Conservation (phyloP, 345 rosid genomes). For the Jatropha curcas region DNA sequence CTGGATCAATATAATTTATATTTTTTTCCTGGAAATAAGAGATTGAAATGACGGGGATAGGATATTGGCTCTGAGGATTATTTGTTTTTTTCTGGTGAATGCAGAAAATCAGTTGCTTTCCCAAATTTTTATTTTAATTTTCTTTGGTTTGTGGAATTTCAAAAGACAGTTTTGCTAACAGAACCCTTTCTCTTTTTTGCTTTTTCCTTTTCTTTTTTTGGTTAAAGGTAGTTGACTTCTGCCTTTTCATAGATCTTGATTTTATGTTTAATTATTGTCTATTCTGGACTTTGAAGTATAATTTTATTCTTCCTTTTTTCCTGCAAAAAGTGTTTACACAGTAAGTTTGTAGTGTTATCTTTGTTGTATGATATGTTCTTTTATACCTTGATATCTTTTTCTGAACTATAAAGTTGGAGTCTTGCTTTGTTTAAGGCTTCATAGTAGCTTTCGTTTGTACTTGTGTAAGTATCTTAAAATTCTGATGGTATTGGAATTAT, state of each 20-base stretch:
- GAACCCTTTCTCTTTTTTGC: background rate
- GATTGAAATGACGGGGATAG: background rate
- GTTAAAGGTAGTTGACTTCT: background rate
- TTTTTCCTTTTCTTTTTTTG: background rate
- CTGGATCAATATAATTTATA: too few relatives aligned
- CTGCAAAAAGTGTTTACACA: background rate
- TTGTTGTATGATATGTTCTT: background rate
- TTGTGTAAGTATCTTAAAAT: background rate
- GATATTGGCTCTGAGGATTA: background rate
- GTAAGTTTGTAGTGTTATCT: background rate
- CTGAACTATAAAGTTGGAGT: background rate
- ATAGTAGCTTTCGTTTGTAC: background rate
- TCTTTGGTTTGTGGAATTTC: background rate
- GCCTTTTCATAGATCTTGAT: background rate
- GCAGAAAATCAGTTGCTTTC: background rate
- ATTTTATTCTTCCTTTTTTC: background rate
- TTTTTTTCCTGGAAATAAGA: background rate
- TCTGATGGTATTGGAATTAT: constrained; percentile 6
- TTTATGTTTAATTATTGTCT: background rate
- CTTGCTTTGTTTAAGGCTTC: background rate
- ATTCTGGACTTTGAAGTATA: background rate
- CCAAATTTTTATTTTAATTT: background rate
- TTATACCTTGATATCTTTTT: background rate
- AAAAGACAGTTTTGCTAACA: background rate
- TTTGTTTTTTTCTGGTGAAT: too few relatives aligned